Conservation (phyloP, 495 filamentous ascomycete species). For the Aspergillus bridgeri region DNA sequence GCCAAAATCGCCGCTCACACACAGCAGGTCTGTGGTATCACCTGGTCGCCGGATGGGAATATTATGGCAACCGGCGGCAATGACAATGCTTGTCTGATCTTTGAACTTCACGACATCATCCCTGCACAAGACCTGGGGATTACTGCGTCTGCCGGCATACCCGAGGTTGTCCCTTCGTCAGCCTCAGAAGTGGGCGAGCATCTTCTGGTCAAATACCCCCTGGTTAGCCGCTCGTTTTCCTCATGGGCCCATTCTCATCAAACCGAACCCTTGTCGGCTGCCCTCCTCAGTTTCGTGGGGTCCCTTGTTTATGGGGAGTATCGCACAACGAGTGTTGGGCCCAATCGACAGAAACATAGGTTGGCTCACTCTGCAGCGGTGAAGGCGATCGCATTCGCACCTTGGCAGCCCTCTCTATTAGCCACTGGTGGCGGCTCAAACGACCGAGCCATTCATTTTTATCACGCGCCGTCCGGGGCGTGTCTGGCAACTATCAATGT, state of each 20-base stretch:
- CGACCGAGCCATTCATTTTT: constrained; percentile 95
- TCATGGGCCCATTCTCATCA: constrained; percentile 26
- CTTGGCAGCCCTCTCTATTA: constrained; percentile 83
- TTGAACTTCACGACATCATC: constrained; percentile 63
- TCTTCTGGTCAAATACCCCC: constrained; percentile 21
- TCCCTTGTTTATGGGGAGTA: constrained; percentile 29
- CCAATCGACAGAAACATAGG: constrained; percentile 63
- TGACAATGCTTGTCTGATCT: constrained; percentile 84
- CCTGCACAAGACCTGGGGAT: constrained; percentile 17
- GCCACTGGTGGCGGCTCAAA: constrained; percentile 93
- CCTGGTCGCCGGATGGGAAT: constrained; percentile 76
- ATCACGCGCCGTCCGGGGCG: constrained; percentile 79
- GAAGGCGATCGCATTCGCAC: constrained; percentile 96
- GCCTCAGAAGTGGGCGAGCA: constrained; percentile 13
- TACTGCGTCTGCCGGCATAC: constrained; percentile 9
- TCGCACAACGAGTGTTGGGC: constrained; percentile 28
- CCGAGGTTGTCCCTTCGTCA: constrained; percentile 22
- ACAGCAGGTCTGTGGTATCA: constrained; percentile 88
- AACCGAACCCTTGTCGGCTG: constrained; percentile 14
- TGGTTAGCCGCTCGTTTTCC: constrained; percentile 27
- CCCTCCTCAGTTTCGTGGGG: constrained; percentile 29
- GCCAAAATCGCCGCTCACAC: constrained; percentile 74
- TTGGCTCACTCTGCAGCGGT: constrained; percentile 84
- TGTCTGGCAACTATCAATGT: constrained; percentile 89
- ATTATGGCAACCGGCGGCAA: constrained; percentile 88